phyloP scores from a whole-genome alignment of 805 yeast species.

The Saccharomycopsis fodiens region DNA sequence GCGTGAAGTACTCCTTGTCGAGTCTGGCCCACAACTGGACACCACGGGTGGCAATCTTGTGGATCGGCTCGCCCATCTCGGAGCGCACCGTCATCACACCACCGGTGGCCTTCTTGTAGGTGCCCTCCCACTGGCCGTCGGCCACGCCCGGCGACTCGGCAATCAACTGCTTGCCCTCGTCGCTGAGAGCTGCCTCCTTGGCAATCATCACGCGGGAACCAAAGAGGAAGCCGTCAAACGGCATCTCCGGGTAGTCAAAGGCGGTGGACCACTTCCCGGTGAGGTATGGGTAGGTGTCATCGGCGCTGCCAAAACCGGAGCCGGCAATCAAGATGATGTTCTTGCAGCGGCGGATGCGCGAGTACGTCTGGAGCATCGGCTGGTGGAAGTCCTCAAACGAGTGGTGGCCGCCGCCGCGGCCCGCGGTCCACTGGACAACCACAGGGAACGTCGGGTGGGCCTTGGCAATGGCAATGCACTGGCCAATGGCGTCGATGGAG shows the following conservation, averaged over 20 bases:
- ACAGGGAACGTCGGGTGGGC: slow-evolving; percentile 96
- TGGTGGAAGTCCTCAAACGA: slow-evolving; percentile 99
- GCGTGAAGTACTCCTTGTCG: slow-evolving; percentile 85
- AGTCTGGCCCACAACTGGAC: slow-evolving; percentile 95
- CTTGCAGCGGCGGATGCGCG: slow-evolving; percentile 83
- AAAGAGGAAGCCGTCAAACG: slow-evolving; percentile 92
- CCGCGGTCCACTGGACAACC: slow-evolving; percentile 99
- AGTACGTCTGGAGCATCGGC: slow-evolving; percentile 92
- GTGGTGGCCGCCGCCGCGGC: slow-evolving; percentile 99
- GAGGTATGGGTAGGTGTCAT: slow-evolving; percentile 94
- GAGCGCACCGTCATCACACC: slow-evolving; percentile 94
- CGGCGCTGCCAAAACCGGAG: slow-evolving; percentile 96
- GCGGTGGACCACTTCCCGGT: slow-evolving; percentile 93
- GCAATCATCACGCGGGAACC: slow-evolving; percentile 98
- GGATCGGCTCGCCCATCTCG: slow-evolving; percentile 99
- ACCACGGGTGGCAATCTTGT: slow-evolving; percentile 97
- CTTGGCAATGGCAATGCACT: slow-evolving; percentile 83
- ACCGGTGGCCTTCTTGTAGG: slow-evolving; percentile 93
- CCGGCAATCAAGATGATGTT: slow-evolving; percentile 93
- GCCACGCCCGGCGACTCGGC: slow-evolving; percentile 85
- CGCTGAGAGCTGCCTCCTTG: slow-evolving; percentile 89
- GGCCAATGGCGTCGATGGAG: slow-evolving; percentile 84
- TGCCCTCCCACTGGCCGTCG: slow-evolving; percentile 85
- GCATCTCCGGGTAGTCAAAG: slow-evolving; percentile 95
- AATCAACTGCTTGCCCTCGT: slow-evolving; percentile 89